A percentile compares a stretch with the other conserved stretches of the same genome.
Conservation (phyloP, 2,329 filamentous ascomycete species). For the Ambrosiella beaveri region DNA sequence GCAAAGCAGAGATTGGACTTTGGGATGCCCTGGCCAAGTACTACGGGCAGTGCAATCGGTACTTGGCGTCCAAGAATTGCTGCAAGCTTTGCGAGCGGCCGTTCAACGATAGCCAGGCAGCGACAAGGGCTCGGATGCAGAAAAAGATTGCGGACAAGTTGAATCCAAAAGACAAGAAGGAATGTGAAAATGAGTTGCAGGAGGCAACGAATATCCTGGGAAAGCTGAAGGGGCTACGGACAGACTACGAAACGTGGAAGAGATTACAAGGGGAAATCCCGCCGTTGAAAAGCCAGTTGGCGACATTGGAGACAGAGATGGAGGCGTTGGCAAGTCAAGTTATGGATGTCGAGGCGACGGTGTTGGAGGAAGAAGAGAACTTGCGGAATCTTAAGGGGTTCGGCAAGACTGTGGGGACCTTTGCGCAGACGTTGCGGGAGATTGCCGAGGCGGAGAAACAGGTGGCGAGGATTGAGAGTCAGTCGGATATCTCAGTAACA, state of each 20-base stretch:
- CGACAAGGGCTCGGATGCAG: slow-evolving; percentile 43
- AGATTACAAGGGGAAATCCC: slow-evolving; percentile 58
- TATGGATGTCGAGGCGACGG: slow-evolving; percentile 49
- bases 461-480: slow-evolving; percentile 56
- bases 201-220: slow-evolving; percentile 33
- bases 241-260: slow-evolving; percentile 57
- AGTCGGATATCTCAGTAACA: slow-evolving; percentile 23
- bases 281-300: slow-evolving; percentile 44
- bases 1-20: slow-evolving; percentile 50
- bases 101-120: slow-evolving; percentile 43
- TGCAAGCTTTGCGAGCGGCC: slow-evolving; percentile 61
- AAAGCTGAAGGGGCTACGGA: slow-evolving; percentile 42
- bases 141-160: slow-evolving; percentile 48
- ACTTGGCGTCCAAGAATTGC: slow-evolving; percentile 48
- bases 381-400: slow-evolving; percentile 61
- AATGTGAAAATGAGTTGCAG: slow-evolving; percentile 44
- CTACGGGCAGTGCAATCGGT: slow-evolving; percentile 49
- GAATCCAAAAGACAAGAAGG: slow-evolving; percentile 43
- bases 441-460: slow-evolving; percentile 54
- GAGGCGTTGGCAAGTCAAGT: slow-evolving; percentile 41
- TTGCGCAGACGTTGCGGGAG: slow-evolving; percentile 55
- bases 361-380: slow-evolving; percentile 45
- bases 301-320: slow-evolving; percentile 43
- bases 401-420: slow-evolving; percentile 57
- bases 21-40: slow-evolving; percentile 54